phyloP scores from a whole-genome alignment of 2,329 filamentous ascomycete genomes.

The Nemania diffusa region DNA sequence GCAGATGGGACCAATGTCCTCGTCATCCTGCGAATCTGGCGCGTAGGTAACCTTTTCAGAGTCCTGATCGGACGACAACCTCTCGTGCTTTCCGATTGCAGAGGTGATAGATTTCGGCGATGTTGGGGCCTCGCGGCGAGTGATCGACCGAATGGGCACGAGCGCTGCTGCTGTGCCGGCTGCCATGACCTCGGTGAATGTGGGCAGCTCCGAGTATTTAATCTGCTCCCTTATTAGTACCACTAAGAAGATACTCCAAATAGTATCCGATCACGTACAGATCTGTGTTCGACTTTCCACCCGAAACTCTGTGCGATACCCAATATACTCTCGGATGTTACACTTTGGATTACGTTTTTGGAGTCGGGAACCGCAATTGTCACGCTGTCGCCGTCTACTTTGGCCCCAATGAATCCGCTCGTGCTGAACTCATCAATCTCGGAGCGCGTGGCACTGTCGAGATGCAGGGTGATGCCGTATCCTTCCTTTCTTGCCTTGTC shows the following conservation, averaged over 20 bases:
- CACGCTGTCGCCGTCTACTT: conserved; percentile 66
- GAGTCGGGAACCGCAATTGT: conserved; percentile 90
- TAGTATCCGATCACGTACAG: conserved; percentile 59
- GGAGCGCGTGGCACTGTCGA: conserved; percentile 84
- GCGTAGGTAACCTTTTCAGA: conserved; percentile 67
- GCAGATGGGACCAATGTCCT: conserved; percentile 79
- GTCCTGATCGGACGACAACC: conserved; percentile 53
- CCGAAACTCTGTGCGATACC: conserved; percentile 81
- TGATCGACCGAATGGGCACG: conserved; percentile 92
- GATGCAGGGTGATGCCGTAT: conserved; percentile 92
- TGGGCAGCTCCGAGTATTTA: conserved; percentile 66
- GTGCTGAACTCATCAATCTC: conserved; percentile 98
- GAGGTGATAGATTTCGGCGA: conserved; percentile 55
- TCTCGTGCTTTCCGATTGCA: conserved; percentile 50
- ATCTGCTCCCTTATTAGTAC: conserved; percentile 59
- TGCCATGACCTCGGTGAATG: conserved; percentile 80
- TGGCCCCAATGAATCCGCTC: conserved; percentile 88
- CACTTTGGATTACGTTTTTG: conserved; percentile 83
- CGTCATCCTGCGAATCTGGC: conserved; percentile 56
- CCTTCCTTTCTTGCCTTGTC: conserved; percentile 82
- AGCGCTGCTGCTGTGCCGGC: conserved; percentile 91
- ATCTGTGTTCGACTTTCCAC: conserved; percentile 82
- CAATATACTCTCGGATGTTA: conserved; percentile 74
- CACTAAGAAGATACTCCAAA: neutral
- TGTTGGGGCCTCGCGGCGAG: conserved; percentile 63